phyloP scores from a whole-genome alignment of 768 basidiomycete species.

The Tylopilus sp. region DNA sequence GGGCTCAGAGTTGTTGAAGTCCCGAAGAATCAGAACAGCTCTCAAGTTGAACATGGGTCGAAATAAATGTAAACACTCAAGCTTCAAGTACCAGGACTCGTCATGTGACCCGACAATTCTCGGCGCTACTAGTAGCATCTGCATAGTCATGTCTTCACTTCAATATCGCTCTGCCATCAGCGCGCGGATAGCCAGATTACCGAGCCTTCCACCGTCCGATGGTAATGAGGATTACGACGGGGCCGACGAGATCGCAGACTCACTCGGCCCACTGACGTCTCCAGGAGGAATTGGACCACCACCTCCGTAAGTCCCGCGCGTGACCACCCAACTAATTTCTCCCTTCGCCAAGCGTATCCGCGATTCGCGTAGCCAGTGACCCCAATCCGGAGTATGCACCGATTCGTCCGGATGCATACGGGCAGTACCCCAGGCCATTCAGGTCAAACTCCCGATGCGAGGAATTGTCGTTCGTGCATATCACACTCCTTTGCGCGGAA shows the following conservation, averaged over 20 bases:
- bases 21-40: too few species aligned
- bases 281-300: conserved; percentile 53
- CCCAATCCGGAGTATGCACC: conserved; percentile 70
- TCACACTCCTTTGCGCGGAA: conserved; percentile 63
- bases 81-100: too few species aligned
- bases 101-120: too few species aligned
- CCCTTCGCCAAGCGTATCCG: conserved; percentile 28
- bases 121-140: too few species aligned
- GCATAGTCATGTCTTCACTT: conserved; percentile 58
- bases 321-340: conserved; percentile 13
- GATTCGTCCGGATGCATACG: conserved; percentile 55
- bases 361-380: conserved; percentile 17
- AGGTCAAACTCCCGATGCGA: conserved; percentile 63
- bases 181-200: conserved; percentile 74
- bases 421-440: conserved; percentile 69
- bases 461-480: conserved; percentile 75
- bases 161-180: conserved; percentile 74
- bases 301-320: conserved; percentile 48
- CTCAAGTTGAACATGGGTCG: too few species aligned
- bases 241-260: conserved; percentile 52
- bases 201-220: conserved; percentile 37
- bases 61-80: too few species aligned
- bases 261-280: conserved; percentile 57
- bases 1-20: too few species aligned
- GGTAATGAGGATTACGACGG: conserved; percentile 42